Base-by-base conservation (phyloP, 108 stramenopile species). In the Phaeodactylum tricornutum region DNA sequence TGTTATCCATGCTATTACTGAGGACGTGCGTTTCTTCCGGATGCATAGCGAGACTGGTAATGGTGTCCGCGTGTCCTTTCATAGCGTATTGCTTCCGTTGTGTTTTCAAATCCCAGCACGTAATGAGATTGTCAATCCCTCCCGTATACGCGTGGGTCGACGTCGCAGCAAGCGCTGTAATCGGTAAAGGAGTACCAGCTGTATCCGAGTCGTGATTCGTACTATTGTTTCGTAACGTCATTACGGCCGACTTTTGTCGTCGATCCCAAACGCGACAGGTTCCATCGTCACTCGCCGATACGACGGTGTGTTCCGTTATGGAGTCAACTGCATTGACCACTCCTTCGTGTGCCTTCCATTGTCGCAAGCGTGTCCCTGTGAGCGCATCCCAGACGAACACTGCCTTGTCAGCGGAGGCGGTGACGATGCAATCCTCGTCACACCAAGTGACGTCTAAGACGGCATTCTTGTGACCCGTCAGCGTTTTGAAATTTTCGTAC, bases 401-500 rank as follows among this genome's bases (percentile, higher is more conserved):
- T 21, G 79, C 80, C 27, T 80, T 81, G 62, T 94, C 93, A 9
- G 90, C 90, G 33, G 76, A 77, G 17, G 74, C 74, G 4, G 87
- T 79, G 14, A 77, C 65, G 33, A 94, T 48, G 14, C 57, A 50
- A 28, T 68, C 64, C 55, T 78, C 62, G 22, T 54, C 52, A 2
- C 71, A 61, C 67, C 81, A 94, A 35, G 59, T 54, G 20, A 81
- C 23, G 58, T 94, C 87, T 21, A 94, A 43, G 4, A 94, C 68
- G 2, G 93, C 93, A 62, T 92, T 94, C 61, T 87, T 92, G 54
- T 94, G 93, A 7, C 87, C 93, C 2, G 46, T 26, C 20, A 91
- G 53, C 0, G 91, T 74, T 51, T 90, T 90, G 54, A 81, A 76
- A 47, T 91, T 93, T 17, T 57, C 60, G 52, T 81, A 85, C 4